Evolutionary conservation across 2,329 filamentous ascomycete species (phyloP), one percentile per base, ranked within the genome.

Genomic region (Clarireedia sp.): DNA sequence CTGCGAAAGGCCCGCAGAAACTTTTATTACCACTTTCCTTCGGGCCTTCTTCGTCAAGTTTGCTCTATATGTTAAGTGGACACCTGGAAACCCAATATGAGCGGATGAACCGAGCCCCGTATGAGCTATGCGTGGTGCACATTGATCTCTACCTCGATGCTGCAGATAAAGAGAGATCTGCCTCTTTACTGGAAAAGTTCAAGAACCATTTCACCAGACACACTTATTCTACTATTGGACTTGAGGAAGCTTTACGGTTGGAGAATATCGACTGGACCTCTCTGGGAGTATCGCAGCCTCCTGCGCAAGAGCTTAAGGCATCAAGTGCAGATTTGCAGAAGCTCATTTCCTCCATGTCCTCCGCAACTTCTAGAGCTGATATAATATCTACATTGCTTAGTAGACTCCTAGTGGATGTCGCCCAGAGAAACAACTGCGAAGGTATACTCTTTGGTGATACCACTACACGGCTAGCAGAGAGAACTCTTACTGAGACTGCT

Each of bases 391-490:
- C 90, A 24, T 75, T 97, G 24, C 77, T 85, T 36, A 86, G 83
- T 6, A 82, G 88, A 62, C 74, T 95, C 5, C 78, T 96, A 33
- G 74, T 90, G 50, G 74, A 81, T 45, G 74, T 82, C 45, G 87
- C 88, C 9, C 77, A 80, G 59, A 69, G 74, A 16, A 72, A 78
- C 26, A 72, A 67, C 12, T 94, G 85, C 68, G 80, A 86, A 60
- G 83, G 83, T 12, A 78, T 97, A 43, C 72, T 97, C 1, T 86
- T 94, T 70, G 91, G 89, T 21, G 85, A 92, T 71, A 95, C 83
- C 62, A 96, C 94, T 19, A 96, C 90, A 5, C 82, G 85, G 16
- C 82, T 99, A 29, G 92, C 94, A 3, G 89, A 92, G 62, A 84
- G 89, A 65, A 89, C 90, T 0, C 80, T 99, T 14, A 78, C 89